phyloP scores from a whole-genome alignment of 176 grass and related monocot species.

The Eragrostis curvula region DNA sequence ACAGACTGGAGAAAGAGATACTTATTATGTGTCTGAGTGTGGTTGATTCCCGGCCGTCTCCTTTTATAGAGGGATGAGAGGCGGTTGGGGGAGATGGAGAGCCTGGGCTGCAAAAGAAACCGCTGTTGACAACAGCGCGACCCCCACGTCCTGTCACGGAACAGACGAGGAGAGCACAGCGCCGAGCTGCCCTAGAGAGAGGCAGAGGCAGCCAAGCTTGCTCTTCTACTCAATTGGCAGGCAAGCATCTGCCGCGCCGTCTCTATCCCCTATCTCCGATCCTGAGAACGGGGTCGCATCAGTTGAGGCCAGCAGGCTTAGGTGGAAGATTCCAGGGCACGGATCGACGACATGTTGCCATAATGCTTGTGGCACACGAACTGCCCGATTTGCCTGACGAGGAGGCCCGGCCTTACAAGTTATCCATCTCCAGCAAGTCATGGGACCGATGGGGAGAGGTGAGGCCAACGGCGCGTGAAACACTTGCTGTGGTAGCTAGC shows the following conservation, averaged over 20 bases:
- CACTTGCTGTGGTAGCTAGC: not conserved
- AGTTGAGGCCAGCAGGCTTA: not conserved
- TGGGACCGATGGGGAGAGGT: constrained; percentile 1
- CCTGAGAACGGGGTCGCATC: not conserved
- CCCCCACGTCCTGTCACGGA: constrained; percentile 28
- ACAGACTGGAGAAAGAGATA: not conserved
- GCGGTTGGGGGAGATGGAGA: not conserved
- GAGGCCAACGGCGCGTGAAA: not conserved
- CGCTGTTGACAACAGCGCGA: constrained; percentile 18
- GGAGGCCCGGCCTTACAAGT: constrained; percentile 40
- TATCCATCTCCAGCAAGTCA: constrained; percentile 26
- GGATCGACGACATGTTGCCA: constrained; percentile 14
- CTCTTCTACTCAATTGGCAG: not conserved
- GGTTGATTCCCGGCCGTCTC: not conserved
- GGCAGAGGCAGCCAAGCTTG: not conserved
- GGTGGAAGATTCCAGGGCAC: constrained; percentile 49
- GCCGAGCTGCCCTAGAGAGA: not conserved
- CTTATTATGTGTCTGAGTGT: not conserved
- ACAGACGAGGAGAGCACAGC: not conserved
- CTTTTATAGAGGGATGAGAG: constrained; percentile 31
- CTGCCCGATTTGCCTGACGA: not conserved
- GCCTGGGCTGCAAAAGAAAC: not conserved
- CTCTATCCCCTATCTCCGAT: constrained; percentile 22
- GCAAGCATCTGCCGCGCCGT: not conserved
- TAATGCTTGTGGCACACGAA: constrained; percentile 43